Base-by-base conservation (phyloP, 78 protist species). In the Salpingoeca rosetta region DNA sequence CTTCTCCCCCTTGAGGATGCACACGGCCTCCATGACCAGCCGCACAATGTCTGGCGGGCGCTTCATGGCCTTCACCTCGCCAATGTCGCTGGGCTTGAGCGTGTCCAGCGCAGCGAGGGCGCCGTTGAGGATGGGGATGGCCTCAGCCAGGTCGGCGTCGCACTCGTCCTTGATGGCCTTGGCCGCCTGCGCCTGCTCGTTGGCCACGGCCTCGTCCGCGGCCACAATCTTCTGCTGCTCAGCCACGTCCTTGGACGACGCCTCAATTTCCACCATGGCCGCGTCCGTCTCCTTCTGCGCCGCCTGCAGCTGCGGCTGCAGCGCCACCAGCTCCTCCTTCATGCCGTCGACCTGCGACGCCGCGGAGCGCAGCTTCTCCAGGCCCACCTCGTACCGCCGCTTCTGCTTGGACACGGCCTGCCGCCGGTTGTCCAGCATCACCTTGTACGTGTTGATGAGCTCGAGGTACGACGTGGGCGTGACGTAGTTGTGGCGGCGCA, bases 401-500 rank as follows among this genome's bases (percentile, higher is more conserved):
- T 83, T 65, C 28, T 27, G 38, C 39, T 11, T 0, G 28, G 27
- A 35, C 7, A 91, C 76, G 76, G 77, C 89, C 10, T 28, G 0
- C 1, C 88, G 78, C 86, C 81, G 83, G 17, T 24, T 0, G 2
- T 12, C 36, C 22, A 90, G 81, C 44, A 93, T 41, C 27, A 40
- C 3, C 79, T 78, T 81, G 90, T 86, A 92, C 27, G 93, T 87
- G 51, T 39, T 74, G 82, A 95, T 73, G 38, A 92, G 83, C 84
- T 93, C 93, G 44, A 93, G 88, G 87, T 92, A 93, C 86, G 87
- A 75, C 3, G 96, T 90, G 40, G 96, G 97, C n/a, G 96, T 94
- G 37, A 88, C 92, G 86, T 94, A 92, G 76, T 84, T 86, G 79
- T 82, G 65, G 2, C 97, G 88, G 11, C 90, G 76, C 81, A 88